Conservation (phyloP, 192 early-diverging fungal species). For the Coemansia umbellata region DNA sequence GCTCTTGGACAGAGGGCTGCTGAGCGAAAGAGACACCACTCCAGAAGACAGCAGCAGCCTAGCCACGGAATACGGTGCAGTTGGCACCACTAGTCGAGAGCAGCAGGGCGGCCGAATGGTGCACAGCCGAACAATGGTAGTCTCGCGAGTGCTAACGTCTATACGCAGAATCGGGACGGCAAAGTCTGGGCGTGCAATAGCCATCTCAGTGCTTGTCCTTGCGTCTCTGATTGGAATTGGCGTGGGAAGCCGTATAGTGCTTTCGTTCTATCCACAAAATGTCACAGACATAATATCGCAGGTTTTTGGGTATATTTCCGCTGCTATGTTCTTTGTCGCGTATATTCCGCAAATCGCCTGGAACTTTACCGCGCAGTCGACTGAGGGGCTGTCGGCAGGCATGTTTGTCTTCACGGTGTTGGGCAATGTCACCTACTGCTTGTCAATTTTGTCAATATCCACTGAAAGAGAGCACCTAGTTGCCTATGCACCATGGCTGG, state of each 20-base stretch:
- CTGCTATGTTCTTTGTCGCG: conserved; percentile 64
- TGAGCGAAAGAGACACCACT: conserved; percentile 2
- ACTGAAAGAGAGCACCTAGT: conserved; percentile 38
- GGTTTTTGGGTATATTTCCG: conserved; percentile 70
- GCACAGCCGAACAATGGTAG: not conserved
- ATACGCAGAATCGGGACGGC: conserved; percentile 14
- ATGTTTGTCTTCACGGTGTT: conserved; percentile 84
- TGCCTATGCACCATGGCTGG: conserved; percentile 45
- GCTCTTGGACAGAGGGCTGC: conserved; percentile 30
- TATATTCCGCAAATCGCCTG: conserved; percentile 81
- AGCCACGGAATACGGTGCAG: conserved; percentile 8
- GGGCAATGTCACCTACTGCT: conserved; percentile 62
- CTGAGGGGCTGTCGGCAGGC: conserved; percentile 72
- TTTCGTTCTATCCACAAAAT: conserved; percentile 36
- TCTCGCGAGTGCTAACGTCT: conserved; percentile 3
- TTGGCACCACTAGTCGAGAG: not conserved
- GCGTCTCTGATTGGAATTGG: conserved; percentile 9
- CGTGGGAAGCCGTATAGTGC: conserved; percentile 20
- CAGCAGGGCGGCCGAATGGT: not conserved
- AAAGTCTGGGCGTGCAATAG: conserved; percentile 20
- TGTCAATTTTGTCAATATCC: conserved; percentile 36
- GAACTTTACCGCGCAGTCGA: conserved; percentile 67
- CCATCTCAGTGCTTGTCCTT: conserved; percentile 18
- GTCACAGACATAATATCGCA: conserved; percentile 54
- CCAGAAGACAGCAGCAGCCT: not conserved